Evolutionary conservation across 148 eudicot genomes (phyloP), one percentile per base, ranked within the genome.

Genomic region (Polygonum aviculare): DNA sequence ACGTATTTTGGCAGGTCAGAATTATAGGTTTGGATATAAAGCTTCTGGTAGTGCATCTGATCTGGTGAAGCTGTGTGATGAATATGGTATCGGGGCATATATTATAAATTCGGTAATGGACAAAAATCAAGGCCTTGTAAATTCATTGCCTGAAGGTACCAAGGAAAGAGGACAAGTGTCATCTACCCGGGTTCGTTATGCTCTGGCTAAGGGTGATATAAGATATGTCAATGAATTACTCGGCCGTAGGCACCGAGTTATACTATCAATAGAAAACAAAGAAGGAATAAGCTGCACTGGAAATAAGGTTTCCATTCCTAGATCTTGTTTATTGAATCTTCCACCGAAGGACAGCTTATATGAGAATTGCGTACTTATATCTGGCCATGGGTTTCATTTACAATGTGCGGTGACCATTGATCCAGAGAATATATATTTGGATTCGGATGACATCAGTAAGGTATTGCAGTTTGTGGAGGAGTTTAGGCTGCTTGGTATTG

Each of bases 81-180:
- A 92, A 80, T 89, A 87, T 76, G 85, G 87, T 31, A 84, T 95
- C 76, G 86, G 75, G 31, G 96, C 97, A 19, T 91, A 82, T 71
- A 90, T 95, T 54, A 88, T 93, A 73, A 84, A 85, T n/a, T 81
- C 93, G 31, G 91, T 95, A 75, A 92, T 92, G 99, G 99, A 95
- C 83, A 80, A 80, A 80, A 85, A 85, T 73, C 90, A 85, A 77
- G 69, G 80, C 70, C 75, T 81, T 0, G 79, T 9, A 75, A 81
- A 49, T 73, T 60, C 80, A 60, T 76, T 75, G 65, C 70, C 81
- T 21, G 73, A 33, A 21, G 78, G 84, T 76, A 78, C 85, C 44
- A 88, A 91, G 74, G 99, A 95, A 78, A 85, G 48, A 85, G 99
- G 99, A 38, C 99, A 95, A 83, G 99, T 95, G 62, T 93, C 97